Base-by-base conservation (phyloP, 768 basidiomycete species). In the Xerocomellus intermedius region DNA sequence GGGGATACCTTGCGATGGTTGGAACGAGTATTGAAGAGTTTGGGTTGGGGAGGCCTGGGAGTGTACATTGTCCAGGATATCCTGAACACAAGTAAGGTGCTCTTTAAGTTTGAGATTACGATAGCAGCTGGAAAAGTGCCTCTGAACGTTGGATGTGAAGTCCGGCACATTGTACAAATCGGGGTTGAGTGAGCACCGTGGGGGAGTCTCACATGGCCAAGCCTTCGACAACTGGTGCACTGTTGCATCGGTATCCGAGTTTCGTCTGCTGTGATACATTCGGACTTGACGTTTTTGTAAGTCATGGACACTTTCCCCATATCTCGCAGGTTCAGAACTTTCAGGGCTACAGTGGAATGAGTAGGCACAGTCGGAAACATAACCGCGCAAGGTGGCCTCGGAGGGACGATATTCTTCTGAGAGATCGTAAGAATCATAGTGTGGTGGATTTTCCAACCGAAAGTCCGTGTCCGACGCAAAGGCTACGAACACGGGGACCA, bases 381-480 rank as follows among this genome's bases (percentile, higher is more conserved):
- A 52, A 8, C 5, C 16, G n/a, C 36, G 17, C 26, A 68, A 14
- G 28, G 5, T 42, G 2, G 4, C 1, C 33, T 4, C 1, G 4
- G 60, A 55, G 1, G 56, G 65, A 14, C 0, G 3, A 30, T 56
- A 56, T 17, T 54, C 63, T 1, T 59, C 48, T 7, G 54, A 48
- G 9, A 62, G 42, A 21, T 48, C 32, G 48, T 62, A 65, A 26
- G 45, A 38, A 19, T 53, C 45, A 37, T 61, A 59, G 1, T 5
- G 14, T 2, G 72, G 67, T 36, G 65, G 71, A 28, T 53, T 13
- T 22, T 55, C 57, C 3, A 4, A 16, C 26, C 38, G 4, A 45
- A 66, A 56, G 24, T n/a, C n/a, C n/a, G n/a, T n/a, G n/a, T 57
- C 47, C 4, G 65, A 48, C 2, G 60, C 58, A 50, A 74, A 71